Base-by-base conservation (phyloP, 31 red algal species). In the Bonnemaisonia californica region DNA sequence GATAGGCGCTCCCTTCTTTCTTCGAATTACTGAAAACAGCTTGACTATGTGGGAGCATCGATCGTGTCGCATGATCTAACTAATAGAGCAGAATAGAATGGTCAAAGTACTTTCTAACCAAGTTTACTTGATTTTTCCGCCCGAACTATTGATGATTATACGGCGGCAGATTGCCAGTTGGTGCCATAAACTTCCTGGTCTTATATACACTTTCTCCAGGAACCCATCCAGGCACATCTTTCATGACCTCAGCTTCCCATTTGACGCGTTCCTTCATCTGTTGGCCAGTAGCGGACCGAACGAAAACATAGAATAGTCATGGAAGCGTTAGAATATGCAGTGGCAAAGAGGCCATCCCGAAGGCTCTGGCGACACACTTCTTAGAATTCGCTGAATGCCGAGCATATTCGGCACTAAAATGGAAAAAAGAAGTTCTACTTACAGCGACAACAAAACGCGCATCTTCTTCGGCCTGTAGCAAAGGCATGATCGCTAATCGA, bases 401-500 rank as follows among this genome's bases (percentile, higher is more conserved):
- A n/a, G n/a, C n/a, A n/a, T n/a, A n/a, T n/a, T n/a, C n/a, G n/a
- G n/a, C n/a, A n/a, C n/a, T n/a, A n/a, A n/a, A n/a, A n/a, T n/a
- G n/a, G n/a, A n/a, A 11, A 2, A 2, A 3, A 31, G n/a, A 21
- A 18, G 32, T 54, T 13, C 4, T 76, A 76, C 91, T 19, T 94
- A 94, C 88, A 31, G 80, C 28, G 54, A 41, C 55, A 57, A 97
- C 86, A 68, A 77, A 91, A 24, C 81, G 78, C 19, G 73, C 81
- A 73, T 97, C 95, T 38, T 93, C 82, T 60, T 97, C 95, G 12
- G 90, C 90, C 60, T 97, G 95, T 45, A 97, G 69, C 45, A 93
- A 82, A 21, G 95, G 95, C 27, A 76, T 87, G 39, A 97, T 81
- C 41, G 78, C 79, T 36, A 85, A 74, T 3, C 95, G 89, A 54